Conservation (phyloP, 2,329 filamentous ascomycete genomes). For the Alternaria gansuensis region DNA sequence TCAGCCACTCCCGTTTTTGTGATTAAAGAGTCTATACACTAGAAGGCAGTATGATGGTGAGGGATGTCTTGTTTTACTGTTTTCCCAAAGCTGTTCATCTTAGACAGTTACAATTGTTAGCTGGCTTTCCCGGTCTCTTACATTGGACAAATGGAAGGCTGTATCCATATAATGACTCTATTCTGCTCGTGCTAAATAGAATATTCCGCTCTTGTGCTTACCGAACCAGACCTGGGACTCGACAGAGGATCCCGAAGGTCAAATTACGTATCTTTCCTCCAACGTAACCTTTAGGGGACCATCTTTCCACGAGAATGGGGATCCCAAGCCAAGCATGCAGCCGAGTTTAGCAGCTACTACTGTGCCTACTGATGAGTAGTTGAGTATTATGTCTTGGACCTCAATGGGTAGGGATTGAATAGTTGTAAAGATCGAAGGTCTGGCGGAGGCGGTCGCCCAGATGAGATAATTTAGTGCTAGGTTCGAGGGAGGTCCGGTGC, state of each 20-base stretch:
- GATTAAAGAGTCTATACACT: background rate
- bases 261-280: conserved; percentile 17
- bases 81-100: background rate
- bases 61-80: background rate
- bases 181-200: conserved; percentile 20
- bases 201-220: conserved; percentile 19
- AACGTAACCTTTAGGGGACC: conserved; percentile 15
- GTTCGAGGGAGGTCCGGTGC: background rate
- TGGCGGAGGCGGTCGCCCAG: conserved; percentile 12
- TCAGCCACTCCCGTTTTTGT: background rate
- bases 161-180: background rate
- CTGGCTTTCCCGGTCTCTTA: background rate
- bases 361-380: conserved; percentile 17
- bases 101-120: background rate
- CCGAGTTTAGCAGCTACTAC: conserved; percentile 21
- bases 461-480: conserved; percentile 7
- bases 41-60: background rate
- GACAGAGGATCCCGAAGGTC: conserved; percentile 13
- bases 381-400: conserved; percentile 18
- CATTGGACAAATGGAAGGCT: conserved; percentile 1
- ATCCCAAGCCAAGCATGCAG: conserved; percentile 22
- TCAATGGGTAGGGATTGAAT: conserved; percentile 19
- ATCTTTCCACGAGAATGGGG: conserved; percentile 23
- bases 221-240: conserved; percentile 23
- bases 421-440: conserved; percentile 12